Conservation (phyloP, 2,329 filamentous ascomycete genomes). For the Apiospora arundinis region DNA sequence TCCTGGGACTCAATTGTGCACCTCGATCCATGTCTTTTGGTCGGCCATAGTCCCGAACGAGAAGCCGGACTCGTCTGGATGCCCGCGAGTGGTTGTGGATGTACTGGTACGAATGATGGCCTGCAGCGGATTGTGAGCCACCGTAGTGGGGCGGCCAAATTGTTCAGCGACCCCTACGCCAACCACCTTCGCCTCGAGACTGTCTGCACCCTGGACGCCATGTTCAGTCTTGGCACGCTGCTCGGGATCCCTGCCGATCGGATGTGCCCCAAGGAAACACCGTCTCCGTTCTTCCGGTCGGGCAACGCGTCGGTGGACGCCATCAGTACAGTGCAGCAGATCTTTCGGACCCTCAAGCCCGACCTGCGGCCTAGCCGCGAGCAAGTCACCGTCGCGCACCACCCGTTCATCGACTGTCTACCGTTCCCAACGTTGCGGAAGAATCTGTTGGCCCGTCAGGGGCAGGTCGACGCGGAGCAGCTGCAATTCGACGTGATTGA, state of each 20-base stretch:
- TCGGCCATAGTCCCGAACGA: not conserved
- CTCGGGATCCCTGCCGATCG: not conserved
- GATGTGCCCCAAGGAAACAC: not conserved
- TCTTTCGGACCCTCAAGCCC: not conserved
- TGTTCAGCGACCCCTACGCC: conserved; percentile 10
- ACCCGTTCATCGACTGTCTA: conserved; percentile 5
- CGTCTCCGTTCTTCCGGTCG: conserved; percentile 14
- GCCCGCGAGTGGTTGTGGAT: not conserved
- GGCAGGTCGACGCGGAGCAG: too few species aligned
- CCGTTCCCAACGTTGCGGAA: conserved; percentile 16
- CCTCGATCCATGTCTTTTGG: not conserved
- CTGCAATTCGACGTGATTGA: conserved; percentile 6
- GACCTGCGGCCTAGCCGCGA: conserved; percentile 16
- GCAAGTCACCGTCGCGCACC: conserved; percentile 14
- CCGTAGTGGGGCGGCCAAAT: not conserved
- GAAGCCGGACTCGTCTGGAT: not conserved
- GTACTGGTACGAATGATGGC: not conserved
- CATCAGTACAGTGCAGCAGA: not conserved
- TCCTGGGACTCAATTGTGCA: conserved; percentile 8
- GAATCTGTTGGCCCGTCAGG: not conserved
- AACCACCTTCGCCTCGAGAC: conserved; percentile 20
- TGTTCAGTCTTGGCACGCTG: not conserved
- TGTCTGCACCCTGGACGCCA: conserved; percentile 10
- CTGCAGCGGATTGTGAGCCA: not conserved
- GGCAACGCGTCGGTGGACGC: not conserved